Evolutionary conservation across 2,329 filamentous ascomycete genomes (phyloP).

Genomic region (Pseudocercospora cruenta): DNA sequence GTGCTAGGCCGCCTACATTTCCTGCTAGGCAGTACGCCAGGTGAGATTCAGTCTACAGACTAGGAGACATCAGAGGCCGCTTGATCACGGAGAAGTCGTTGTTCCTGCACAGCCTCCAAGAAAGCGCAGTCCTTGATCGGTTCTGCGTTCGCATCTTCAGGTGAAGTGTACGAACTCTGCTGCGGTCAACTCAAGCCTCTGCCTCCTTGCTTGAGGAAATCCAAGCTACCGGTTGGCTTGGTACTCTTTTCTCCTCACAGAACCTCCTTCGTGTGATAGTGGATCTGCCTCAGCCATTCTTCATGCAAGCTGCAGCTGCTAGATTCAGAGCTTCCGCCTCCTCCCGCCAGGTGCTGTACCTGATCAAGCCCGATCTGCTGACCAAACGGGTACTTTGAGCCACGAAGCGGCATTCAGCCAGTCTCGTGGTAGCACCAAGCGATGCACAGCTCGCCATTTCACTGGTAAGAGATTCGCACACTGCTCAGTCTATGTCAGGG

Average conservation of each 20-base stretch:
- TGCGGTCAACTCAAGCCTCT: slow-evolving; percentile 1
- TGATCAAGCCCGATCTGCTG: slow-evolving; percentile 3
- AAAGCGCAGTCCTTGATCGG: neutral
- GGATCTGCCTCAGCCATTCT: neutral
- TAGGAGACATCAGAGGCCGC: neutral
- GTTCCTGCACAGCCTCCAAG: neutral
- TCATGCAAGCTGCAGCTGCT: neutral
- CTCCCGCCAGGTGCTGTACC: neutral
- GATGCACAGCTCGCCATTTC: neutral
- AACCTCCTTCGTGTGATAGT: neutral
- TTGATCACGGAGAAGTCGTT: neutral
- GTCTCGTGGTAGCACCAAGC: slow-evolving; percentile 1
- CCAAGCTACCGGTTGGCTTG: neutral
- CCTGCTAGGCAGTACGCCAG: neutral
- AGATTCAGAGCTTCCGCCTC: neutral
- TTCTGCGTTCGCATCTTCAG: neutral
- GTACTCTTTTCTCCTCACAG: neutral
- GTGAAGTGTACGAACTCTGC: neutral
- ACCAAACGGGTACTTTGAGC: slow-evolving; percentile 1
- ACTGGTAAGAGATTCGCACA: neutral
- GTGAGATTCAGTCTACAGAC: neutral
- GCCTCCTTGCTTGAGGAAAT: neutral
- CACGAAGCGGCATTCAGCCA: slow-evolving; percentile 1
- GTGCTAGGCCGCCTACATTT: neutral
- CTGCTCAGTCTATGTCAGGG: neutral